Evolutionary conservation across 495 filamentous ascomycete species (phyloP).

Genomic region (Aspergillus affinis): DNA sequence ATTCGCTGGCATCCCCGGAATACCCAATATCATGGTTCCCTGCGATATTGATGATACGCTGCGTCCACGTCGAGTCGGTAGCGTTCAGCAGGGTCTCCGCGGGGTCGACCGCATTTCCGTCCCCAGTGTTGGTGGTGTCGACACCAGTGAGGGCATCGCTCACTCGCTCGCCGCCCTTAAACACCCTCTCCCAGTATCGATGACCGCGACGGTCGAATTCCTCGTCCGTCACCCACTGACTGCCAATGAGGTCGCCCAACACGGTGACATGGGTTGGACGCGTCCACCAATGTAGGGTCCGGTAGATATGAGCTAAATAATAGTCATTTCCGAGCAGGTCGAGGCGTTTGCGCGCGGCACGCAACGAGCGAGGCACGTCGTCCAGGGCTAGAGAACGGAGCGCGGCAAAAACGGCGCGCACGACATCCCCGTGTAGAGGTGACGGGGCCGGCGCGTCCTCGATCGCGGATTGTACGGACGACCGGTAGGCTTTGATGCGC

Average conservation of each 20-base stretch:
- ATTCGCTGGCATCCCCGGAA: slow-evolving; percentile 76
- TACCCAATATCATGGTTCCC: slow-evolving; percentile 98
- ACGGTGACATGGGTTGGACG: slow-evolving; percentile 85
- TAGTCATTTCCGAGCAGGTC: slow-evolving; percentile 93
- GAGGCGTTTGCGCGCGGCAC: slow-evolving; percentile 70
- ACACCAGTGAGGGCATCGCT: slow-evolving; percentile 55
- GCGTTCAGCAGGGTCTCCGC: slow-evolving; percentile 40
- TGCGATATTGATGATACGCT: slow-evolving; percentile 79
- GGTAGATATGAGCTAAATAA: slow-evolving; percentile 91
- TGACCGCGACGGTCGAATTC: slow-evolving; percentile 73
- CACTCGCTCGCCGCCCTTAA: slow-evolving; percentile 65
- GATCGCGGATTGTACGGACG: slow-evolving; percentile 15
- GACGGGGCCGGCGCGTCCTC: slow-evolving; percentile 6
- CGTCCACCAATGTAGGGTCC: slow-evolving; percentile 77
- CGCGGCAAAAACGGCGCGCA: slow-evolving; percentile 45
- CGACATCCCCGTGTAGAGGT: slow-evolving; percentile 23
- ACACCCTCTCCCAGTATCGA: slow-evolving; percentile 83
- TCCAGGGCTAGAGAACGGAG: slow-evolving; percentile 53
- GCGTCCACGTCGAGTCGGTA: slow-evolving; percentile 60
- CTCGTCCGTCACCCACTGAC: slow-evolving; percentile 86
- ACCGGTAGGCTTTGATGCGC: slow-evolving; percentile 54
- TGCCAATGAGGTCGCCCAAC: slow-evolving; percentile 90
- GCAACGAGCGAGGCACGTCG: slow-evolving; percentile 63
- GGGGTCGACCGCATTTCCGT: slow-evolving; percentile 24
- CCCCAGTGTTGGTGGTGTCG: slow-evolving; percentile 19